Percentiles rank a stretch among this genome's conserved stretches.
These are phyloP conservation scores for Castanopsis chinensis DNA, from an alignment of 306 rosid genomes.

Conservation along the genomic window DNA sequence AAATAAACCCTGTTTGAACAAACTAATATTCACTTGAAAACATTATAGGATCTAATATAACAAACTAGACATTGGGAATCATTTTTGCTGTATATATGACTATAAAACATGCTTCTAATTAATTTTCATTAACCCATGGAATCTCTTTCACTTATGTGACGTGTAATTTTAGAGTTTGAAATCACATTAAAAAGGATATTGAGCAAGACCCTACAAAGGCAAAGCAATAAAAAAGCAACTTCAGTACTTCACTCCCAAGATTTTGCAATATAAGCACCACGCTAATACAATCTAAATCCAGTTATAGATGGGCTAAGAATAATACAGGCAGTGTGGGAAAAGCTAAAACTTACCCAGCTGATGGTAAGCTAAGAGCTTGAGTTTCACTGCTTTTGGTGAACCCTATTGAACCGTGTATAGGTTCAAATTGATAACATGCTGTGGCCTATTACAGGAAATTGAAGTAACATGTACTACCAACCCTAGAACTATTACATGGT, in stretches of 20 bases:
- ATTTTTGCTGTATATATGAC: too few species aligned
- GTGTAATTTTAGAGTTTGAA: neutral
- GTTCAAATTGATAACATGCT: neutral
- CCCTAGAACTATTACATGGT: neutral
- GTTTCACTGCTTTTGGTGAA: constrained; percentile 5
- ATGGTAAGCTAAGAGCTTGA: neutral
- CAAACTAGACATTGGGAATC: too few species aligned
- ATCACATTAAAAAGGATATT: constrained; percentile 42
- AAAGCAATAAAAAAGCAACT: constrained; percentile 1
- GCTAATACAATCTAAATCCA: neutral
- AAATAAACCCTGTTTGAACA: too few species aligned
- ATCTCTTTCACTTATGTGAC: neutral
- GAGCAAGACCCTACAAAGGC: constrained; percentile 55
- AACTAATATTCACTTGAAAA: neutral
- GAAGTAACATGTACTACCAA: neutral
- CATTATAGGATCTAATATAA: too few species aligned
- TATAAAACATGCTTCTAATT: too few species aligned
- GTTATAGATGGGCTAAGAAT: neutral
- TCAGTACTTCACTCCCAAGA: neutral
- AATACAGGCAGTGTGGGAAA: neutral
- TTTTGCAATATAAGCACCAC: neutral
- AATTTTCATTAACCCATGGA: neutral
- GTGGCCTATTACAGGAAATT: neutral
- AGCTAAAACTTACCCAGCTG: neutral
- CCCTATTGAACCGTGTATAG: constrained; percentile 13